Evolutionary conservation across 1,284 basidiomycete species (phyloP).

Genomic region (Moesziomyces parantarcticus): DNA sequence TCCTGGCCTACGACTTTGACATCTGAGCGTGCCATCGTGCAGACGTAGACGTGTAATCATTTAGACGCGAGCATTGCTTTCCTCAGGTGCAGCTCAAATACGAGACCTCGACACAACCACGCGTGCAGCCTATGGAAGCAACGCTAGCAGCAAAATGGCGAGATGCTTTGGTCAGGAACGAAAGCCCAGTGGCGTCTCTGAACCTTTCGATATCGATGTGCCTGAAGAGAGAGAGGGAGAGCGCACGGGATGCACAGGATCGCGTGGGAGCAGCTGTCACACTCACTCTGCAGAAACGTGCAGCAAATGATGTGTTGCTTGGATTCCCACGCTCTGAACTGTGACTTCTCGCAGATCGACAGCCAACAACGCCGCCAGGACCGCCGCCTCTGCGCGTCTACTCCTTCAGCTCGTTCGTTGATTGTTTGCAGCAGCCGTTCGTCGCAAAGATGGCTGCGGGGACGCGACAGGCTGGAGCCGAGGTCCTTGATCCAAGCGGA

Average conservation of each 20-base stretch:
- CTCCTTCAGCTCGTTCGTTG: too few relatives aligned
- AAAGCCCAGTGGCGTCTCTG: not conserved
- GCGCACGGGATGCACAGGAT: not conserved
- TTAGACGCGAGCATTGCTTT: not conserved
- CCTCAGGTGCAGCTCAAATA: not conserved
- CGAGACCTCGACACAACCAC: not conserved
- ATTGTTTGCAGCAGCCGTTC: too few relatives aligned
- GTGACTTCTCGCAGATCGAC: not conserved
- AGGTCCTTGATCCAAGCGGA: too few relatives aligned
- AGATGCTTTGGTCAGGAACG: not conserved
- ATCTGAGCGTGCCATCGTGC: conserved; percentile 16
- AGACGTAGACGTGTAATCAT: not conserved
- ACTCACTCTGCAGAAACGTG: not conserved
- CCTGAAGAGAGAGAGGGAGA: not conserved
- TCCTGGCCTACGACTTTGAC: conserved; percentile 63
- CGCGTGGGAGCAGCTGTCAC: not conserved
- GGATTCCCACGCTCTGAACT: not conserved
- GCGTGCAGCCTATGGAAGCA: not conserved
- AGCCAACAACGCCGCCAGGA: not conserved
- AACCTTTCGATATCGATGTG: not conserved
- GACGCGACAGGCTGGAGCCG: too few relatives aligned
- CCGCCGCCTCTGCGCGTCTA: too few relatives aligned
- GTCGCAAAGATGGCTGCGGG: too few relatives aligned
- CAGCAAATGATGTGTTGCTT: not conserved
- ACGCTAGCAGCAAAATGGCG: not conserved